These are phyloP conservation scores for Stachybotrys echinatus DNA, from an alignment of 2,329 filamentous ascomycete species.

Conservation along the genomic window DNA sequence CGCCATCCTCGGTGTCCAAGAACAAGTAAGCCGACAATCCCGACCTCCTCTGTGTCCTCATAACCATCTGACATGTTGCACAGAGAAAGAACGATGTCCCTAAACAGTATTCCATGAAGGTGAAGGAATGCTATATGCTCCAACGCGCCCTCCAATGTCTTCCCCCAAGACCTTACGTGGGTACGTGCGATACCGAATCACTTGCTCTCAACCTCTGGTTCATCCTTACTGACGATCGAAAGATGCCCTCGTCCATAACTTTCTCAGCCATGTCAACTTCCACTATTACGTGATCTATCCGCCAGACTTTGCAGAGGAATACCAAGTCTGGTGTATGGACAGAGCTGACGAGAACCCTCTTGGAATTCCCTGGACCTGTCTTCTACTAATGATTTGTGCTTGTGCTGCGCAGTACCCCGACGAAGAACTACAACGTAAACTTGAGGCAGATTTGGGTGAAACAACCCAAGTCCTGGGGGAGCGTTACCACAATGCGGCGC, in stretches of 20 bases:
- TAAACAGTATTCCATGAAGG: slow-evolving; percentile 6
- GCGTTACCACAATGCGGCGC: slow-evolving; percentile 24
- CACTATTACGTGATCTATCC: slow-evolving; percentile 34
- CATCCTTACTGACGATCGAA: not conserved
- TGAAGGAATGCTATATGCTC: slow-evolving; percentile 10
- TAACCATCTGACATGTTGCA: too few species aligned
- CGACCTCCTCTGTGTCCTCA: too few species aligned
- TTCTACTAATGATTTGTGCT: slow-evolving; percentile 31
- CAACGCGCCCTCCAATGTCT: slow-evolving; percentile 24
- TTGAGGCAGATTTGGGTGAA: slow-evolving; percentile 24
- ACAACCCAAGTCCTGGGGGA: slow-evolving; percentile 21
- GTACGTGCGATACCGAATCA: slow-evolving; percentile 16
- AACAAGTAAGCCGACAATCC: slow-evolving; percentile 18
- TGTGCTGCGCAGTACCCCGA: slow-evolving; percentile 29
- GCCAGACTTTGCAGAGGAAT: slow-evolving; percentile 26
- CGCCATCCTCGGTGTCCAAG: slow-evolving; percentile 15
- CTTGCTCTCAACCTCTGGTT: not conserved
- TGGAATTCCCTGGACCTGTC: slow-evolving; percentile 29
- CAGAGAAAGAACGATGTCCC: not conserved
- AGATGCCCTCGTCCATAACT: slow-evolving; percentile 32
- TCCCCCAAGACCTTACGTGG: slow-evolving; percentile 26
- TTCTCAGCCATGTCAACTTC: slow-evolving; percentile 29
- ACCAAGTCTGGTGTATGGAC: slow-evolving; percentile 27
- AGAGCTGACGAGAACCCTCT: slow-evolving; percentile 23
- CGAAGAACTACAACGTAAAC: slow-evolving; percentile 19